These are phyloP conservation scores for Colletotrichum eleusines DNA, from an alignment of 2,329 filamentous ascomycete genomes.

Conservation along the genomic window DNA sequence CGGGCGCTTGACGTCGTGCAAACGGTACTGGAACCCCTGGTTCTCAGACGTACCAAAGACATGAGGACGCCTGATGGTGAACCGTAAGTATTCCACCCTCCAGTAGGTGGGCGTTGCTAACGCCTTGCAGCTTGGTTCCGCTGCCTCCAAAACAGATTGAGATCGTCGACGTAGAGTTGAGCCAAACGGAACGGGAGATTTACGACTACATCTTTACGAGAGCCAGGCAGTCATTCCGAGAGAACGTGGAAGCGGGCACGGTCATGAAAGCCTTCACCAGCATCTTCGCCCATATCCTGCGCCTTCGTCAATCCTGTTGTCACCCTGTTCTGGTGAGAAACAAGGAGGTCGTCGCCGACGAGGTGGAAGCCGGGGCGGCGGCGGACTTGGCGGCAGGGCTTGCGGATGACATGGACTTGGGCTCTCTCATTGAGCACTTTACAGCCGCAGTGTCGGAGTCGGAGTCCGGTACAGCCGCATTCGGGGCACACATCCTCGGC, in stretches of 20 bases:
- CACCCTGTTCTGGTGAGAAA: slow-evolving; percentile 92
- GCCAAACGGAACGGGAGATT: slow-evolving; percentile 85
- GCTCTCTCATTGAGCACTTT: slow-evolving; percentile 86
- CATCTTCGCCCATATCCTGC: slow-evolving; percentile 95
- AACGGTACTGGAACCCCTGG: slow-evolving; percentile 94
- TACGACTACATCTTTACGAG: slow-evolving; percentile 91
- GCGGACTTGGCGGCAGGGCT: slow-evolving; percentile 85
- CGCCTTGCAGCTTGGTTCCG: slow-evolving; percentile 70
- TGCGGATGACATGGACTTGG: slow-evolving; percentile 95
- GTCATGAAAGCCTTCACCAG: slow-evolving; percentile 96
- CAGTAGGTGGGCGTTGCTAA: not conserved
- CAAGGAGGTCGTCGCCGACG: slow-evolving; percentile 85
- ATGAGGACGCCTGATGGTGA: slow-evolving; percentile 93
- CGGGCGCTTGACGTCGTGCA: slow-evolving; percentile 96
- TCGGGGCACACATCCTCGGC: slow-evolving; percentile 86
- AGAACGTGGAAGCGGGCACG: slow-evolving; percentile 91
- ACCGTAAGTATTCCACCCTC: slow-evolving; percentile 50
- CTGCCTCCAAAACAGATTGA: slow-evolving; percentile 84
- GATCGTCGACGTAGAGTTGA: slow-evolving; percentile 90
- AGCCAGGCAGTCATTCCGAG: slow-evolving; percentile 85
- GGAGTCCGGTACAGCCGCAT: slow-evolving; percentile 74
- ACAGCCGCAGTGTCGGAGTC: slow-evolving; percentile 72
- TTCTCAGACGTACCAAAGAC: slow-evolving; percentile 93
- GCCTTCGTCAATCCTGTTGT: slow-evolving; percentile 92
- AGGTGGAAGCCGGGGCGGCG: slow-evolving; percentile 82